Conservation (phyloP, 1,284 basidiomycete genomes). For the Sporisorium exsertum region DNA sequence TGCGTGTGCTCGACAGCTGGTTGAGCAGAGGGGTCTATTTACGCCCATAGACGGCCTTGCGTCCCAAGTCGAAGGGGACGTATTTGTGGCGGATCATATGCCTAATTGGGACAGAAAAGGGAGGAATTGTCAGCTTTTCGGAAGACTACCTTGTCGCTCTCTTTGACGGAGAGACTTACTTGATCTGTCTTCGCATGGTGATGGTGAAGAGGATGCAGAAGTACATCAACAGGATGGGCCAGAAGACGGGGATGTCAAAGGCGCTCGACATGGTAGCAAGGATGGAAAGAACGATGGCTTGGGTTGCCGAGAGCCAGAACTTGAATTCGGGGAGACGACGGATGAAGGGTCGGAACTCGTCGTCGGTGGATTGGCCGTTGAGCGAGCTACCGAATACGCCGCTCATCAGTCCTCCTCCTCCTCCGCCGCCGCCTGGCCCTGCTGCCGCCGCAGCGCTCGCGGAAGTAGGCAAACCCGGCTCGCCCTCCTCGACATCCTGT, state of each 20-base stretch:
- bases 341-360: constrained; percentile 81
- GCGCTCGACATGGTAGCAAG: constrained; percentile 69
- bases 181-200: constrained; percentile 70
- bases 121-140: constrained; percentile 2
- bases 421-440: constrained; percentile 8
- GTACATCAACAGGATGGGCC: constrained; percentile 95
- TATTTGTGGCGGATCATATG: constrained; percentile 98
- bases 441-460: constrained; percentile 6
- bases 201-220: constrained; percentile 70
- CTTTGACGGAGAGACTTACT: constrained; percentile 51
- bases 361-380: constrained; percentile 43
- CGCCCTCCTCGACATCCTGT: constrained; percentile 94
- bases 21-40: constrained; percentile 23
- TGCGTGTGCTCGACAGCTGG: background rate
- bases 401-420: constrained; percentile 61
- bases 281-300: constrained; percentile 84
- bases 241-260: constrained; percentile 97
- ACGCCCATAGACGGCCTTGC: constrained; percentile 74
- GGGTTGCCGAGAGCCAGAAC: constrained; percentile 87
- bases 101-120: constrained; percentile 71
- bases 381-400: constrained; percentile 72
- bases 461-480: constrained; percentile 71
- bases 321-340: constrained; percentile 95
- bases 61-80: constrained; percentile 88
- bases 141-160: background rate